phyloP scores from a whole-genome alignment of 1,284 basidiomycete species.

The Papiliotrema flavescens region DNA sequence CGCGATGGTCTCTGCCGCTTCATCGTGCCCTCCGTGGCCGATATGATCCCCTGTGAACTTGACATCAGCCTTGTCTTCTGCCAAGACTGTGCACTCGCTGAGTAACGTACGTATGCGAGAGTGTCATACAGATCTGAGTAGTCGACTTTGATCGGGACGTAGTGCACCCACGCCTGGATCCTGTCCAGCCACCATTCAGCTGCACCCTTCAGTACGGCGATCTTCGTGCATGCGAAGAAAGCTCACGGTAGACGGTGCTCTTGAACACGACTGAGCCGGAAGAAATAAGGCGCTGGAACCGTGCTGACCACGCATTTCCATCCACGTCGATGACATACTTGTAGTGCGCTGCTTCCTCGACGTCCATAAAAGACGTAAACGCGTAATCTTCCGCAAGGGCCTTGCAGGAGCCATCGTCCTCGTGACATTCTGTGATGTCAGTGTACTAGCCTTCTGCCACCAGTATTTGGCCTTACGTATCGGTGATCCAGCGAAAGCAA shows the following conservation, averaged over 20 bases:
- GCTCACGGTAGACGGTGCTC: slow-evolving; percentile 38
- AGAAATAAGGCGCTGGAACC: slow-evolving; percentile 53
- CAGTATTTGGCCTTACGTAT: slow-evolving; percentile 27
- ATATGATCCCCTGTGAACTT: background rate
- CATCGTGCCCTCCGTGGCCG: slow-evolving; percentile 33
- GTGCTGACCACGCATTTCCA: slow-evolving; percentile 66
- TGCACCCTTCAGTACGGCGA: background rate
- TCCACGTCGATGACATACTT: slow-evolving; percentile 51
- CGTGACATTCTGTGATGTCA: slow-evolving; percentile 33
- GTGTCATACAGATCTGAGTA: slow-evolving; percentile 49
- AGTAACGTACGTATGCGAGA: slow-evolving; percentile 43
- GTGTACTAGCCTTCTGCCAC: background rate
- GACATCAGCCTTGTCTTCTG: too few species aligned
- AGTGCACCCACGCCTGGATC: slow-evolving; percentile 51
- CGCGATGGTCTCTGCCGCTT: slow-evolving; percentile 47
- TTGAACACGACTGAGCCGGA: slow-evolving; percentile 45
- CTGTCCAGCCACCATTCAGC: slow-evolving; percentile 52
- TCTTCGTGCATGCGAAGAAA: background rate
- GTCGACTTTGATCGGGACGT: slow-evolving; percentile 50
- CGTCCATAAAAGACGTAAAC: slow-evolving; percentile 21
- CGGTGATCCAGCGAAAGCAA: slow-evolving; percentile 38
- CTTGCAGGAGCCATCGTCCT: slow-evolving; percentile 39
- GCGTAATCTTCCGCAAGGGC: slow-evolving; percentile 29
- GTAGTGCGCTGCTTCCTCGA: slow-evolving; percentile 27
- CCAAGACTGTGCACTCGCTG: too few species aligned